Percentiles rank a stretch among this genome's conserved stretches.
Conservation (phyloP, 2,329 filamentous ascomycete species). For the Claviceps africana region DNA sequence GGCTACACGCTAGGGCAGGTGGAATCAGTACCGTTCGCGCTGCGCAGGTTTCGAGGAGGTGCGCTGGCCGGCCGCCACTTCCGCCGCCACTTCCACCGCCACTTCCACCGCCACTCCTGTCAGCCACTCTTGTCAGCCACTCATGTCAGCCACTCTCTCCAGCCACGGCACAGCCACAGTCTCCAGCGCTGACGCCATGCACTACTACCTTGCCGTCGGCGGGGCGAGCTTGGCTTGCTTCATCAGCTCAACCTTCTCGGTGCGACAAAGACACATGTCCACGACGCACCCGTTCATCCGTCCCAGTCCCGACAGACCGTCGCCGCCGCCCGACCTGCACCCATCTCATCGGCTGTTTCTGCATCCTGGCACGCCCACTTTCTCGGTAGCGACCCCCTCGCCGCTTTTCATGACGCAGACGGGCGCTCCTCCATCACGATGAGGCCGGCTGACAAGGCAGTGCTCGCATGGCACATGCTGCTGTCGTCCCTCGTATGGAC, state of each 20-base stretch:
- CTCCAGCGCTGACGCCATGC: background rate
- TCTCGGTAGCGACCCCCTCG: background rate
- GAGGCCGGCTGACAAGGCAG: constrained; percentile 37
- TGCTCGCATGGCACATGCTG: constrained; percentile 34
- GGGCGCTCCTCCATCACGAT: constrained; percentile 30
- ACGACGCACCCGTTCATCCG: too few relatives aligned
- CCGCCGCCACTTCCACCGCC: too few relatives aligned
- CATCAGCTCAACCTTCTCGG: background rate
- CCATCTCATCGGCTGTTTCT: background rate
- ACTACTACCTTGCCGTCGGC: background rate
- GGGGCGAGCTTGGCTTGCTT: background rate
- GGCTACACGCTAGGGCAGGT: too few relatives aligned
- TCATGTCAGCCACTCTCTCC: too few relatives aligned
- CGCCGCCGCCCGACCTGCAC: background rate
- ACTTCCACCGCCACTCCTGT: too few relatives aligned
- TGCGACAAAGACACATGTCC: constrained; percentile 2
- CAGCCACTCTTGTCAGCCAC: too few relatives aligned
- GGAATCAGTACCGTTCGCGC: too few relatives aligned
- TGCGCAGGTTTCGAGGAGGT: too few relatives aligned
- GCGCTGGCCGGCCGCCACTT: too few relatives aligned
- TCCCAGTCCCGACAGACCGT: background rate
- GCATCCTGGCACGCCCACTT: background rate
- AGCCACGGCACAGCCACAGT: background rate
- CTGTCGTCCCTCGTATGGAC: constrained; percentile 33
- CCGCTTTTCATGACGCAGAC: constrained; percentile 27